Conservation (phyloP, 2,329 filamentous ascomycete species). For the Metarhizium guizhouense region DNA sequence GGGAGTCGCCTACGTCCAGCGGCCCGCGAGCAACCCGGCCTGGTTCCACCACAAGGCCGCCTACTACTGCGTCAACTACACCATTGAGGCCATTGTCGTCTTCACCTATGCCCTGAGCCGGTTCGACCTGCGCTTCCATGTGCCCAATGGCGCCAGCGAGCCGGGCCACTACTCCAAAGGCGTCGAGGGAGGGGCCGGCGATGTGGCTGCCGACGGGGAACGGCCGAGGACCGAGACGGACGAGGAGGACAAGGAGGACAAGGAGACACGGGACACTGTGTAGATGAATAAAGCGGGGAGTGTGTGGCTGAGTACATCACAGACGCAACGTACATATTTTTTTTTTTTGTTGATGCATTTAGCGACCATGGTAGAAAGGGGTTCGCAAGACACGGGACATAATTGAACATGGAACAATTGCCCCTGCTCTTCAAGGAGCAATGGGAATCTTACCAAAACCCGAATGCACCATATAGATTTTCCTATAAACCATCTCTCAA, state of each 20-base stretch:
- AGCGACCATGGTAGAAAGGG: background rate
- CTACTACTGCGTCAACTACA: constrained; percentile 76
- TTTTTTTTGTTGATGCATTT: no score
- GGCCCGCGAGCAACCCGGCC: constrained; percentile 44
- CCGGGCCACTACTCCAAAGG: constrained; percentile 39
- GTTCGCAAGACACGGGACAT: no score
- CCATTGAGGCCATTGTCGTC: constrained; percentile 62
- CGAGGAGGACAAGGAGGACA: constrained; percentile 13
- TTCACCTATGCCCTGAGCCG: constrained; percentile 56
- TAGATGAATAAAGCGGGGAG: background rate
- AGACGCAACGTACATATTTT: no score
- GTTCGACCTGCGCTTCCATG: constrained; percentile 66
- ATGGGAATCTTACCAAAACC: no score
- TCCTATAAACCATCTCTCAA: no score
- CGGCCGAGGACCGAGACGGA: constrained; percentile 10
- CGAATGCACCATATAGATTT: no score
- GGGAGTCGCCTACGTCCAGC: constrained; percentile 45
- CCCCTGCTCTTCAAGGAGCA: background rate
- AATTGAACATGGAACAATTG: background rate
- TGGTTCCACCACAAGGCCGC: constrained; percentile 63
- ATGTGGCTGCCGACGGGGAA: constrained; percentile 17
- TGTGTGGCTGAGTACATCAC: background rate
- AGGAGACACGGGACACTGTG: constrained; percentile 5
- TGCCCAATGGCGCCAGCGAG: constrained; percentile 59
- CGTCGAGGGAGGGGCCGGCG: constrained; percentile 13